These are phyloP conservation scores for Saturnispora quitensis DNA, from an alignment of 805 yeast species.

Conservation along the genomic window DNA sequence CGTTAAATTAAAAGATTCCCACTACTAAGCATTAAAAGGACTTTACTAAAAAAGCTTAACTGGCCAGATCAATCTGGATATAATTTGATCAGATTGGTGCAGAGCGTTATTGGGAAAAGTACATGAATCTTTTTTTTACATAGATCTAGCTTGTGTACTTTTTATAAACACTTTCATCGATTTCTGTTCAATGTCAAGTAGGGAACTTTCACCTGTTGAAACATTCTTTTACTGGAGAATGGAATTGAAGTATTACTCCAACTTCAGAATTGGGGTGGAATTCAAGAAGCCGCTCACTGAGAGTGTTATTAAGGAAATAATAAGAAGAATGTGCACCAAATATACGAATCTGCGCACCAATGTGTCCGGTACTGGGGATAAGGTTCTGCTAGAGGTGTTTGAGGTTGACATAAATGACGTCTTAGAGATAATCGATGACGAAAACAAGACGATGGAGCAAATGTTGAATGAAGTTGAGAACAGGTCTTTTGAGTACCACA, in stretches of 20 bases:
- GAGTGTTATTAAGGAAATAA: slow-evolving; percentile 2
- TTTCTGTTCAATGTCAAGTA: not conserved
- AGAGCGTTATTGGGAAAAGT: not conserved
- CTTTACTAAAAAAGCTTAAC: no score
- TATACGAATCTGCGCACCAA: slow-evolving; percentile 3
- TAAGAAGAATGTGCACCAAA: slow-evolving; percentile 8
- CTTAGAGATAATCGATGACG: slow-evolving; percentile 13
- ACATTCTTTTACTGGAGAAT: slow-evolving; percentile 11
- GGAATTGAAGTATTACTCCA: slow-evolving; percentile 5
- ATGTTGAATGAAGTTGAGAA: slow-evolving; percentile 3
- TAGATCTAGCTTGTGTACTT: not conserved
- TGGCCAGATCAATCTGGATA: not conserved
- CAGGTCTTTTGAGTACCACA: not conserved
- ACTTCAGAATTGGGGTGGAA: slow-evolving; percentile 9
- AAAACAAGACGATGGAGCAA: slow-evolving; percentile 1
- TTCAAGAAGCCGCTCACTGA: not conserved
- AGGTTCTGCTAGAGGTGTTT: not conserved
- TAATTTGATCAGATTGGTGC: not conserved
- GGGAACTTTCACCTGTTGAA: slow-evolving; percentile 6
- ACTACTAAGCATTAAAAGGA: no score
- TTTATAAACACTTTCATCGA: not conserved
- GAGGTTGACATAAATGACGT: slow-evolving; percentile 12
- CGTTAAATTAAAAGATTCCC: no score
- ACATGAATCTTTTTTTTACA: not conserved
- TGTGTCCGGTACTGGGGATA: not conserved